These are phyloP conservation scores for Trichodelitschia bisporula DNA, from an alignment of 495 filamentous ascomycete species.

Conservation along the genomic window DNA sequence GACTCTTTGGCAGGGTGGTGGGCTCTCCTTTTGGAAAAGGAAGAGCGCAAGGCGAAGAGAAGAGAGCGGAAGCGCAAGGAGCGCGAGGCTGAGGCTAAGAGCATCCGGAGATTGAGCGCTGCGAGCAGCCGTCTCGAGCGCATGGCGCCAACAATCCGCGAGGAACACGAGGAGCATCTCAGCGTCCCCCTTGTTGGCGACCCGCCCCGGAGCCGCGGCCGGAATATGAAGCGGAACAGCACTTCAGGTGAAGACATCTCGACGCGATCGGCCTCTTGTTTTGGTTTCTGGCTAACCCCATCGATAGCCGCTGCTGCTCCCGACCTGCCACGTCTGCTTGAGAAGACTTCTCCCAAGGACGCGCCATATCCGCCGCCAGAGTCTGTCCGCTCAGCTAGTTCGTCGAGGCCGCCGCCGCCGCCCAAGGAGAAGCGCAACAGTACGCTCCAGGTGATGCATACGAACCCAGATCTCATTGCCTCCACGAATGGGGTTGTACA, in stretches of 20 bases:
- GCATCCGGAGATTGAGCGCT: constrained; percentile 55
- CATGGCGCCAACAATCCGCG: constrained; percentile 44
- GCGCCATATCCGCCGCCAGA: constrained; percentile 17
- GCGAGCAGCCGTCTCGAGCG: constrained; percentile 65
- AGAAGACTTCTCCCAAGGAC: constrained; percentile 24
- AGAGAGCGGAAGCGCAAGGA: constrained; percentile 71
- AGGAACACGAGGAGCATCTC: constrained; percentile 48
- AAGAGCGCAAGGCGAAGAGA: constrained; percentile 68
- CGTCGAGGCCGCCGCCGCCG: constrained; percentile 49
- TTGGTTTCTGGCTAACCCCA: too few relatives aligned
- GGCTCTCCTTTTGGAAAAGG: constrained; percentile 85
- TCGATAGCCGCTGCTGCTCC: constrained; percentile 21
- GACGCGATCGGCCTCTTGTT: too few relatives aligned
- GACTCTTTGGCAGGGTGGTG: constrained; percentile 89
- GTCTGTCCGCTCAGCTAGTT: constrained; percentile 42
- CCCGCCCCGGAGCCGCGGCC: constrained; percentile 15
- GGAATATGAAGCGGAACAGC: constrained; percentile 13
- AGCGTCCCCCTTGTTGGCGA: constrained; percentile 15
- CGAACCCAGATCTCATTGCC: constrained; percentile 36
- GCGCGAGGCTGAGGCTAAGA: constrained; percentile 56
- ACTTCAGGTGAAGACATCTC: constrained; percentile 8
- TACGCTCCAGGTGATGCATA: constrained; percentile 56
- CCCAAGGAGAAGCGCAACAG: constrained; percentile 67
- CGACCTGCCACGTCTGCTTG: constrained; percentile 52
- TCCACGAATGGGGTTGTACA: constrained; percentile 22